Conservation (phyloP, 768 basidiomycete species). For the Tephrocybe sp. region DNA sequence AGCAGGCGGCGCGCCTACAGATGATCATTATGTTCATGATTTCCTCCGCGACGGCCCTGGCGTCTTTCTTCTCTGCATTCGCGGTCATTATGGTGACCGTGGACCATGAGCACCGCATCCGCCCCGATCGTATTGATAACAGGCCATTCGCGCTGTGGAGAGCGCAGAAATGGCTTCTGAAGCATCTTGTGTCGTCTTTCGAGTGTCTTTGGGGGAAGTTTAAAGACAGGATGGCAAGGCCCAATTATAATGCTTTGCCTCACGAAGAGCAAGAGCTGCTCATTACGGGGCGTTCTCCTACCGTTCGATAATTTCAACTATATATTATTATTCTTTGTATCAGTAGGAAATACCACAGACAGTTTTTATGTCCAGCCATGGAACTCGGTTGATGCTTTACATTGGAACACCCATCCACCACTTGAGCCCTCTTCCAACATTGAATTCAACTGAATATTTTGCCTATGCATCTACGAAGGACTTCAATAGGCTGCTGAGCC, state of each 20-base stretch:
- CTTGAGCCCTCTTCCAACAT: too few relatives aligned
- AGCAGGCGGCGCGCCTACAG: constrained; percentile 82
- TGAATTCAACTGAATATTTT: too few relatives aligned
- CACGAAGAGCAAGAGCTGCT: constrained; percentile 2
- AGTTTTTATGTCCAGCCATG: too few relatives aligned
- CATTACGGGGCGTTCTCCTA: background rate
- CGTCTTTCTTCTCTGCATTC: constrained; percentile 62
- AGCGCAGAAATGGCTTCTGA: constrained; percentile 14
- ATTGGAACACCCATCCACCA: too few relatives aligned
- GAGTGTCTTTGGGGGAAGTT: background rate
- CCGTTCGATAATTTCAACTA: background rate
- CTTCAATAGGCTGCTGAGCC: too few relatives aligned
- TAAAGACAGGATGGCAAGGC: background rate
- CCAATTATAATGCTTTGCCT: background rate
- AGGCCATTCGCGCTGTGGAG: constrained; percentile 24
- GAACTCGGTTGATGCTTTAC: too few relatives aligned
- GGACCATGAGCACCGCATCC: constrained; percentile 64
- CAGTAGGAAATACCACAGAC: too few relatives aligned
- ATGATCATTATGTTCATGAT: constrained; percentile 98
- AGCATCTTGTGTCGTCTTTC: constrained; percentile 1
- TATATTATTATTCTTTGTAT: background rate
- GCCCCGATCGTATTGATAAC: constrained; percentile 60
- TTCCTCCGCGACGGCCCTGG: constrained; percentile 69
- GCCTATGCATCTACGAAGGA: too few relatives aligned
- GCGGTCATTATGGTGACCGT: constrained; percentile 60